Evolutionary conservation across 257 asterid species (phyloP).

Genomic region (Leonotis leonurus): DNA sequence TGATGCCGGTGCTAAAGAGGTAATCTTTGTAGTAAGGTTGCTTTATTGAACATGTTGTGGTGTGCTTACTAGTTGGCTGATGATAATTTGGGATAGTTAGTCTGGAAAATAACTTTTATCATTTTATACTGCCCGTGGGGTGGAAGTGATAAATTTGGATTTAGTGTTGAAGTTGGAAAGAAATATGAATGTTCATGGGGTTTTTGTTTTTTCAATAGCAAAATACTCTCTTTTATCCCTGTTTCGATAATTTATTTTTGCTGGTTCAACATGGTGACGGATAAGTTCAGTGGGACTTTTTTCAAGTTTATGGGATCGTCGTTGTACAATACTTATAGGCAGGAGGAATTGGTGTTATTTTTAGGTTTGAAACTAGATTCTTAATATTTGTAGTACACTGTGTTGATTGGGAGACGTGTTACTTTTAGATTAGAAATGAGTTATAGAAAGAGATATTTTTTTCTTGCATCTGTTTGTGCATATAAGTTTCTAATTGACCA

Average conservation of each 20-base stretch:
- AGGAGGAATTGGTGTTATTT: not conserved
- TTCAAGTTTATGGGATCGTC: not conserved
- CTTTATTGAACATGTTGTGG: not conserved
- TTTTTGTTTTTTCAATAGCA: not conserved
- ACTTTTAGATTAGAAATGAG: not conserved
- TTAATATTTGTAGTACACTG: not conserved
- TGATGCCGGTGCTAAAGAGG: constrained; percentile 89
- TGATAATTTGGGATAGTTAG: not conserved
- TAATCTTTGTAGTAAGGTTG: constrained; percentile 4
- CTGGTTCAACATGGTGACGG: not conserved
- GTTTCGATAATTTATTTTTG: not conserved
- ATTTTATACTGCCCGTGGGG: not conserved
- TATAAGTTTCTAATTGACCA: not conserved
- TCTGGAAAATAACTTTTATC: not conserved
- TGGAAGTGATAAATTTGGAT: not conserved
- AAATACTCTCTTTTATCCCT: not conserved
- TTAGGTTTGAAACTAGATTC: not conserved
- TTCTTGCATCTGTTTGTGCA: not conserved
- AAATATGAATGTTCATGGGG: not conserved
- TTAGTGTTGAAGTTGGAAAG: not conserved
- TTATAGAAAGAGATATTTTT: not conserved
- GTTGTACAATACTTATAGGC: not conserved
- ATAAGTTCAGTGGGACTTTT: not conserved
- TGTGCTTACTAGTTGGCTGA: not conserved
- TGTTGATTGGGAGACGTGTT: not conserved